phyloP scores from a whole-genome alignment of 106 monocot species.

The Alisma plantagoaquatica region DNA sequence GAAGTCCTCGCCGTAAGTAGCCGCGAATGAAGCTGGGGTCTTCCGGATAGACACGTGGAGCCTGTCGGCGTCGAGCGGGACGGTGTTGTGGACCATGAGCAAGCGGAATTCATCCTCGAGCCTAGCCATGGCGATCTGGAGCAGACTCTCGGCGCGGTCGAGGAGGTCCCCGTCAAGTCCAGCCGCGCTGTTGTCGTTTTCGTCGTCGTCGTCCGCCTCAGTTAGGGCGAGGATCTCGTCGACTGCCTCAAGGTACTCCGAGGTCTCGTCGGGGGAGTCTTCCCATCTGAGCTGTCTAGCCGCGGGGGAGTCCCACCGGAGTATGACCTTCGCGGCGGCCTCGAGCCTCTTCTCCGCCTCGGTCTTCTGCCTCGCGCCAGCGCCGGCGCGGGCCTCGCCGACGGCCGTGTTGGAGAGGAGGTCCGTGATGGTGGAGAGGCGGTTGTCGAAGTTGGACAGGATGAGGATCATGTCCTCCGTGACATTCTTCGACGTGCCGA shows the following conservation, averaged over 20 bases:
- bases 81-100: slow-evolving; percentile 43
- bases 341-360: slow-evolving; percentile 15
- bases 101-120: slow-evolving; percentile 78
- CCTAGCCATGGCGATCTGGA: slow-evolving; percentile 58
- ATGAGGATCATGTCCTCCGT: slow-evolving; percentile 84
- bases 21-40: slow-evolving; percentile 28
- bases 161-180: slow-evolving; percentile 9
- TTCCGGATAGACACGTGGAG: slow-evolving; percentile 26
- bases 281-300: slow-evolving; percentile 37
- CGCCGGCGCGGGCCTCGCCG: not conserved
- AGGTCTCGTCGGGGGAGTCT: slow-evolving; percentile 27
- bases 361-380: no score
- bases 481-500: slow-evolving; percentile 57
- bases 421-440: slow-evolving; percentile 45
- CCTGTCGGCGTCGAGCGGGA: slow-evolving; percentile 34
- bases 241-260: slow-evolving; percentile 51
- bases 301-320: slow-evolving; percentile 46
- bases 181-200: no score
- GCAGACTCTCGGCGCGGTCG: slow-evolving; percentile 38
- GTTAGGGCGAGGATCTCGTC: slow-evolving; percentile 43
- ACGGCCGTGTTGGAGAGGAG: slow-evolving; percentile 16
- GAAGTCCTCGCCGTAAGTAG: slow-evolving; percentile 25
- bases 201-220: not conserved
- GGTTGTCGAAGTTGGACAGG: slow-evolving; percentile 79
- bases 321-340: slow-evolving; percentile 38